phyloP scores from a whole-genome alignment of 192 early-diverging fungal species.

The Coemansia sp. region DNA sequence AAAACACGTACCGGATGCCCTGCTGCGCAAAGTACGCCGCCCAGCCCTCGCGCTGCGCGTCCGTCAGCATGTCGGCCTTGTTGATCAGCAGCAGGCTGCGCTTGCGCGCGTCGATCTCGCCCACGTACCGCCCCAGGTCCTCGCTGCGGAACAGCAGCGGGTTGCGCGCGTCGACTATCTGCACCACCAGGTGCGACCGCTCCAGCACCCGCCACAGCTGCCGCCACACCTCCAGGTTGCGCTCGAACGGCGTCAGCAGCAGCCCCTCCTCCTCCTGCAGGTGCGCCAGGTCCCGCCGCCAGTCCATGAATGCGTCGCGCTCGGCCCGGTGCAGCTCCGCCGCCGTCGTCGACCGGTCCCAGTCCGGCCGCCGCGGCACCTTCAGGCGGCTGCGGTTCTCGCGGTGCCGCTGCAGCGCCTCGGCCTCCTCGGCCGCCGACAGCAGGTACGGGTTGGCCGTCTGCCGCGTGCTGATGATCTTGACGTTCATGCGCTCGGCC shows the following conservation, averaged over 20 bases:
- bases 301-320: slow-evolving; percentile 83
- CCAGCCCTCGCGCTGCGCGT: slow-evolving; percentile 80
- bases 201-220: slow-evolving; percentile 99
- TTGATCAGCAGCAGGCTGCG: slow-evolving; percentile 90
- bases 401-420: slow-evolving; percentile 70
- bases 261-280: slow-evolving; percentile 92
- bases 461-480: slow-evolving; percentile 67
- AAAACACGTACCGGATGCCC: slow-evolving; percentile 85
- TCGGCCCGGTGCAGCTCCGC: slow-evolving; percentile 77
- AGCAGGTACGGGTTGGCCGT: slow-evolving; percentile 77
- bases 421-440: slow-evolving; percentile 70
- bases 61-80: slow-evolving; percentile 96
- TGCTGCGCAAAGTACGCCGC: slow-evolving; percentile 83
- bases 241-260: slow-evolving; percentile 95
- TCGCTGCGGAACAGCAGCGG: slow-evolving; percentile 84
- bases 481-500: slow-evolving; percentile 69
- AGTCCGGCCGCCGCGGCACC: slow-evolving; percentile 84
- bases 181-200: slow-evolving; percentile 89
- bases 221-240: slow-evolving; percentile 98
- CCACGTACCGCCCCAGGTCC: slow-evolving; percentile 89
- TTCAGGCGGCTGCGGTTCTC: slow-evolving; percentile 71
- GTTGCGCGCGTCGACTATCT: slow-evolving; percentile 98
- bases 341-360: slow-evolving; percentile 81
- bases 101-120: slow-evolving; percentile 83
- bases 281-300: slow-evolving; percentile 81